phyloP scores from a whole-genome alignment of 2,329 filamentous ascomycete species.

The Pyricularia pennisetigena region DNA sequence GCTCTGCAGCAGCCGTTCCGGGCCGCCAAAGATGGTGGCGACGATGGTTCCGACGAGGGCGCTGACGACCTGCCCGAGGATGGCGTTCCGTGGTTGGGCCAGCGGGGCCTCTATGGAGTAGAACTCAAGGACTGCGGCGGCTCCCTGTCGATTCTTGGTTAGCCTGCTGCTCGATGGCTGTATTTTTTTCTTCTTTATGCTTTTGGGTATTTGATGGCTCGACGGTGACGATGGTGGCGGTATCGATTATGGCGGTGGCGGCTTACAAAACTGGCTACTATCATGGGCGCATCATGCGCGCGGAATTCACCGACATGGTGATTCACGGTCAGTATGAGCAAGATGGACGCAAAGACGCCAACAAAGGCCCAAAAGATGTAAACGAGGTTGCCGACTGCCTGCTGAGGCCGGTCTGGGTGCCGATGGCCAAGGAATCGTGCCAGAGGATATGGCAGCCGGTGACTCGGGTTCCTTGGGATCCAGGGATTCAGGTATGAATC shows the following conservation, averaged over 20 bases:
- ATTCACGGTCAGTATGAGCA: conserved; percentile 48
- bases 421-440: conserved; percentile 62
- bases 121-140: conserved; percentile 67
- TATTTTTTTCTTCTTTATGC: conserved; percentile 2
- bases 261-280: conserved; percentile 64
- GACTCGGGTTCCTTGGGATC: conserved; percentile 56
- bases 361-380: conserved; percentile 54
- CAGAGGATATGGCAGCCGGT: conserved; percentile 52
- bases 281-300: conserved; percentile 41
- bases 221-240: background rate
- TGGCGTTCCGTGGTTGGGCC: conserved; percentile 60
- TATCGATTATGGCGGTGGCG: background rate
- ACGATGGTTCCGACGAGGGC: conserved; percentile 51
- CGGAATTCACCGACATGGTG: conserved; percentile 44
- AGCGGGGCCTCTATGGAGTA: conserved; percentile 63
- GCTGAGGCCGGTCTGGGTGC: conserved; percentile 15
- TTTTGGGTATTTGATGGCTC: background rate
- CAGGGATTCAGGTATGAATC: conserved; percentile 66
- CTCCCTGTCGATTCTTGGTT: conserved; percentile 38
- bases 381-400: conserved; percentile 44
- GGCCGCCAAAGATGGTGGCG: conserved; percentile 48
- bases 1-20: background rate
- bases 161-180: background rate
- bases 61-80: conserved; percentile 57
- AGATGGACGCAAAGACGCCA: conserved; percentile 52